Conservation (phyloP, 768 basidiomycete species). For the Tylopilus subfusipes region DNA sequence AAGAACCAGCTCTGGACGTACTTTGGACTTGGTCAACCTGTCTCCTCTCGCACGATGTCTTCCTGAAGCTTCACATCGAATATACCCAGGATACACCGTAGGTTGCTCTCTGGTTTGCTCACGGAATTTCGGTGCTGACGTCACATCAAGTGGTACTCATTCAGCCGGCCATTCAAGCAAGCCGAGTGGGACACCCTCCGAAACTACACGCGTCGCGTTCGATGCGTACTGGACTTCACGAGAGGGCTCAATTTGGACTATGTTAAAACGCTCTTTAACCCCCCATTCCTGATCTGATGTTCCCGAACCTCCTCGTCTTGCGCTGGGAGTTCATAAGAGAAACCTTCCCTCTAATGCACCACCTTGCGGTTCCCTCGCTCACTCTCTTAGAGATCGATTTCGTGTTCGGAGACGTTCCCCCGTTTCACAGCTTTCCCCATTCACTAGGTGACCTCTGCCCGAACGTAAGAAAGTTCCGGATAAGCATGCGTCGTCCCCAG, state of each 20-base stretch:
- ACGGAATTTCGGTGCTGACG: not conserved
- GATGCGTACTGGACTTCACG: not conserved
- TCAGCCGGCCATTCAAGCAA: not conserved
- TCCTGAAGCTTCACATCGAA: constrained; percentile 4
- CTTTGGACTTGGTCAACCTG: constrained; percentile 4
- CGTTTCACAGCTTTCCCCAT: not conserved
- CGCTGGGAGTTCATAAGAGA: constrained; percentile 9
- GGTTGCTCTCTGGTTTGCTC: not conserved
- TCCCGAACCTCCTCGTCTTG: constrained; percentile 1
- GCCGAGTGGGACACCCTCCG: constrained; percentile 2
- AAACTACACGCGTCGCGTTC: constrained; percentile 1
- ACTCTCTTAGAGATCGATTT: constrained; percentile 4
- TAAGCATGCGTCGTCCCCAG: constrained; percentile 4
- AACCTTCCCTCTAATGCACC: constrained; percentile 5
- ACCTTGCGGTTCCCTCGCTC: constrained; percentile 1
- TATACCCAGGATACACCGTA: constrained; percentile 6
- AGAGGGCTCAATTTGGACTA: constrained; percentile 3
- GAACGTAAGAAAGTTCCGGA: not conserved
- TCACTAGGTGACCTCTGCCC: constrained; percentile 3
- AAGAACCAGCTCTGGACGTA: constrained; percentile 3
- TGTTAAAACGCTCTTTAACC: constrained; percentile 3
- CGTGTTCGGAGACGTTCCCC: not conserved
- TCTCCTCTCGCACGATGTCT: constrained; percentile 5
- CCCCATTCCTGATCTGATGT: constrained; percentile 2
- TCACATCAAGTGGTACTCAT: constrained; percentile 1